These are phyloP conservation scores for Aspergillus sp. DNA, from an alignment of 2,329 filamentous ascomycete genomes.

Conservation along the genomic window DNA sequence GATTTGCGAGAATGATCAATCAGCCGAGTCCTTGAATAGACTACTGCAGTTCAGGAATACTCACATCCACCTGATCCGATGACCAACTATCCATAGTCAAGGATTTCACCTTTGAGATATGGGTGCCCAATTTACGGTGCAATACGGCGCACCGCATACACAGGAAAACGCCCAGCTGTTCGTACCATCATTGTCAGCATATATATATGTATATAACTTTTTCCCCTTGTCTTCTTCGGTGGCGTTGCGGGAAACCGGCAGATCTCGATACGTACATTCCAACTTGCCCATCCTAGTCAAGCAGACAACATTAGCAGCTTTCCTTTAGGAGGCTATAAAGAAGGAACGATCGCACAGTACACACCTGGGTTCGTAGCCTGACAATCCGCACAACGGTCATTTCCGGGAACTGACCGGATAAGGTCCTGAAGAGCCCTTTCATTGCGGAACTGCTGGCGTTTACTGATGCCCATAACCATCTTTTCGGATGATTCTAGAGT, in stretches of 20 bases:
- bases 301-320: background rate
- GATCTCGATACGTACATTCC: slow-evolving; percentile 61
- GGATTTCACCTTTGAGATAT: slow-evolving; percentile 98
- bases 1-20: slow-evolving; percentile 34
- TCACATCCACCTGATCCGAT: slow-evolving; percentile 89
- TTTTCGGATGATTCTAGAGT: slow-evolving; percentile 5
- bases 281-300: slow-evolving; percentile 77
- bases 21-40: slow-evolving; percentile 45
- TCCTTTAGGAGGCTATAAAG: too few relatives aligned
- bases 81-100: slow-evolving; percentile 98
- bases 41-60: slow-evolving; percentile 18
- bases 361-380: slow-evolving; percentile 81
- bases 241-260: background rate
- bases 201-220: too few relatives aligned
- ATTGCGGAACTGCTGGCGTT: slow-evolving; percentile 96
- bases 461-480: slow-evolving; percentile 73
- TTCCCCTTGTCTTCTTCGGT: too few relatives aligned
- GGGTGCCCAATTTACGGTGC: slow-evolving; percentile 92
- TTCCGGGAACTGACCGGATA: slow-evolving; percentile 73
- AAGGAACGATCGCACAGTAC: slow-evolving; percentile 20
- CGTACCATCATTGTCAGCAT: too few relatives aligned
- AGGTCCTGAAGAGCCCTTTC: slow-evolving; percentile 86
- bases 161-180: slow-evolving; percentile 81
- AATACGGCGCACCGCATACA: slow-evolving; percentile 96
- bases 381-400: slow-evolving; percentile 92